Evolutionary conservation across 1,284 basidiomycete species (phyloP), one percentile per base, ranked within the genome.

Genomic region (Agaricales sp.): DNA sequence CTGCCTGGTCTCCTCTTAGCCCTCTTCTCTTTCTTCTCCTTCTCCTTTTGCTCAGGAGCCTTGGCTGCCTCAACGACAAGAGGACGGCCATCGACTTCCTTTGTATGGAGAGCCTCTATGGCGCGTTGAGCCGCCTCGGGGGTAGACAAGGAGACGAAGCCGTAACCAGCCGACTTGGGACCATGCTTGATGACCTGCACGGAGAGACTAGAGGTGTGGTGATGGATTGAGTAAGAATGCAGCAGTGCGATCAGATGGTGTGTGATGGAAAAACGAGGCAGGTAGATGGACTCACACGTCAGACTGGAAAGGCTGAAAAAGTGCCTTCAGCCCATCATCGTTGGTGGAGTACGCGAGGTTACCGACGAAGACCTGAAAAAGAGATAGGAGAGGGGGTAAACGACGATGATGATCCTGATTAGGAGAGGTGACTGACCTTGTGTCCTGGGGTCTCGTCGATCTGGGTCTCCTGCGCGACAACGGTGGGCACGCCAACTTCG

Each of bases 21-120:
- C 67, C 74, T 83, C 67, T 71, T 84, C 67, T 85, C 83, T 66
- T 75, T 82, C 67, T 75, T 82, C 67, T 79, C 88, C 69, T 79
- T 83, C 71, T 85, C 82, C 74, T 90, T 91, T 69, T 87, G 78
- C 55, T 90, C 86, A 54, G 82, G 71, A 52, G 90, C 87, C 70
- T 92, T 92, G 63, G 92, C 93, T 62, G 91, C 71, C 73, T 94
- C 86, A 67, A 95, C 77, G 66, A 88, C 83, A 64, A 94, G 80
- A 66, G 75, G 75, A 64, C 92, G 90, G 55, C 85, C 89, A 55
- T 90, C 86, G 65, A 95, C 82, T 66, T 92, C 86, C 65, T 82
- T 73, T 68, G 87, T 87, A 76, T 94, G 77, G 62, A 95, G 84
- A 61, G 76, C 69, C 55, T 92, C 85, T 63, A 92, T 86, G 53